Conservation (phyloP, 176 grass and related monocot genomes). For the Poa pratensis region DNA sequence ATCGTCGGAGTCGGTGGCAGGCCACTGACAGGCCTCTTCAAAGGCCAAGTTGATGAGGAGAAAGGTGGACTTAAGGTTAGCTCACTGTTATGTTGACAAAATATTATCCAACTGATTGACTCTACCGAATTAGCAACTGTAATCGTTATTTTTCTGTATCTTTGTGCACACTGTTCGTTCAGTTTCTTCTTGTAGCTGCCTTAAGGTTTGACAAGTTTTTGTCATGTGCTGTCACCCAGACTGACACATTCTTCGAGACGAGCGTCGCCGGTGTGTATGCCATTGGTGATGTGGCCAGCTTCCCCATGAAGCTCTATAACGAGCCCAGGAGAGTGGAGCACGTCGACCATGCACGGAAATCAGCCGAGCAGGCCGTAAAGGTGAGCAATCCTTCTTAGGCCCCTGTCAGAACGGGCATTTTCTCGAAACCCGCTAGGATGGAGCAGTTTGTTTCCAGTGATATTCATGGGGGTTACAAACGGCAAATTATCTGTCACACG, state of each 20-base stretch:
- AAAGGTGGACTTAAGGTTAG: slow-evolving; percentile 95
- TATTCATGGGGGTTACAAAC: background rate
- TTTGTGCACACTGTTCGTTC: background rate
- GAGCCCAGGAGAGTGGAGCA: slow-evolving; percentile 90
- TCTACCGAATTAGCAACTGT: background rate
- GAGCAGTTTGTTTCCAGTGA: background rate
- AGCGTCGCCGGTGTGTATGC: slow-evolving; percentile 82
- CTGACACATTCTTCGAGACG: slow-evolving; percentile 85
- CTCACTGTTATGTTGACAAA: background rate
- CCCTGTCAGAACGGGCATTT: background rate
- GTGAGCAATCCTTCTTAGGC: slow-evolving; percentile 30
- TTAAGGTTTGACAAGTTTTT: slow-evolving; percentile 8
- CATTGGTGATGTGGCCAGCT: slow-evolving; percentile 88
- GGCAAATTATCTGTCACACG: background rate
- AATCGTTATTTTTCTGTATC: background rate
- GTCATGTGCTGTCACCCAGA: slow-evolving; percentile 40
- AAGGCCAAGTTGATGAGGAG: slow-evolving; percentile 81
- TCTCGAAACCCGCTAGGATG: background rate
- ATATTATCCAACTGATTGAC: slow-evolving; percentile 5
- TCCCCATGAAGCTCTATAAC: slow-evolving; percentile 85
- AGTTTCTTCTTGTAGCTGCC: background rate
- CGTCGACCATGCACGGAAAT: slow-evolving; percentile 89
- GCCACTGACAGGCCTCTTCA: slow-evolving; percentile 80
- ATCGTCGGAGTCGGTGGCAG: slow-evolving; percentile 90
- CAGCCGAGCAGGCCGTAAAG: slow-evolving; percentile 87